These are phyloP conservation scores for Rhizopogon sp. DNA, from an alignment of 768 basidiomycete genomes.

Conservation along the genomic window DNA sequence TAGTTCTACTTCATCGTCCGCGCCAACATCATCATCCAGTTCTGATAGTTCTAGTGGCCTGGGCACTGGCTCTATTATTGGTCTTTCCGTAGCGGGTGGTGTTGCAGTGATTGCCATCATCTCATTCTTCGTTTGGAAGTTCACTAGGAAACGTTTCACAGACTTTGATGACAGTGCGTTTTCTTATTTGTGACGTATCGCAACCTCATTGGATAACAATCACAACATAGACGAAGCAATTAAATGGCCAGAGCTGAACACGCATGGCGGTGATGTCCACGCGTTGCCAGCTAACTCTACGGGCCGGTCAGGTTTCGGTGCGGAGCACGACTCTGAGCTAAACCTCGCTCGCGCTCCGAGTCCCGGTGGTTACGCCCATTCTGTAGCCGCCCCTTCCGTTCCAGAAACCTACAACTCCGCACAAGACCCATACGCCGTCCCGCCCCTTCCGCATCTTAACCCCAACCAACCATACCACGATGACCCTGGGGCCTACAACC, in stretches of 20 bases:
- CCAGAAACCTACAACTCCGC: slow-evolving; percentile 32
- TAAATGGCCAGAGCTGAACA: slow-evolving; percentile 87
- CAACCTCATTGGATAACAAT: not conserved
- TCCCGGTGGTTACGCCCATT: slow-evolving; percentile 40
- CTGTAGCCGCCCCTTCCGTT: slow-evolving; percentile 40
- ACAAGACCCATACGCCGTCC: slow-evolving; percentile 77
- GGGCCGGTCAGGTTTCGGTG: slow-evolving; percentile 61
- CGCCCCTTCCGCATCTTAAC: slow-evolving; percentile 76
- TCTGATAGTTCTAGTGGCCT: slow-evolving; percentile 34
- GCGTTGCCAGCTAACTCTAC: slow-evolving; percentile 67
- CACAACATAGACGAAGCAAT: slow-evolving; percentile 70
- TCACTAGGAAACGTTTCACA: slow-evolving; percentile 70
- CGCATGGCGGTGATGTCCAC: slow-evolving; percentile 53
- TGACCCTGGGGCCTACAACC: slow-evolving; percentile 46
- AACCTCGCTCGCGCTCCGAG: slow-evolving; percentile 50
- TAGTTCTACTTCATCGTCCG: slow-evolving; percentile 21
- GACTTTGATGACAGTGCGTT: slow-evolving; percentile 78
- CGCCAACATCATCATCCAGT: slow-evolving; percentile 14
- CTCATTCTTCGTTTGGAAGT: slow-evolving; percentile 82
- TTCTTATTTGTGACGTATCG: slow-evolving; percentile 10
- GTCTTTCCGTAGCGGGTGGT: slow-evolving; percentile 78
- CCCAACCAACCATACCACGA: slow-evolving; percentile 75
- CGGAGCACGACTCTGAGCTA: slow-evolving; percentile 56
- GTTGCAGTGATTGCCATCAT: slow-evolving; percentile 66
- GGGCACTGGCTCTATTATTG: slow-evolving; percentile 69